These are phyloP conservation scores for Alloascoidea africana DNA, from an alignment of 805 yeast genomes.

Conservation along the genomic window DNA sequence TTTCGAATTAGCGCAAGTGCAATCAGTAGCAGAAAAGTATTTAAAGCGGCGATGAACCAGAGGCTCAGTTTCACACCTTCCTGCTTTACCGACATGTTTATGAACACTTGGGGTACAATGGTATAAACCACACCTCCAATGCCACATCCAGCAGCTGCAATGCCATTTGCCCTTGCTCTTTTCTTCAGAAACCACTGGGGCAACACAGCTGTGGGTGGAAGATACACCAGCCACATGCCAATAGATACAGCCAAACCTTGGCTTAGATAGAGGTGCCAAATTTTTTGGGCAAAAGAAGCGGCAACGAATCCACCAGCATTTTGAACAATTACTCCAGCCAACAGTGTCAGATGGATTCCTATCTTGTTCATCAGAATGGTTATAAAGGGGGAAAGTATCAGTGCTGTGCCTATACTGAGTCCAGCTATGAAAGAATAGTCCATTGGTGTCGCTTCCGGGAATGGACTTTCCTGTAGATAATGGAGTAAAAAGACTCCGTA, in stretches of 20 bases:
- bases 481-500: slow-evolving; percentile 39
- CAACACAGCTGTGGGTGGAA: slow-evolving; percentile 16
- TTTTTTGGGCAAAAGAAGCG: slow-evolving; percentile 40
- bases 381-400: background rate
- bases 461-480: slow-evolving; percentile 24
- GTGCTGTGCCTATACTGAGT: background rate
- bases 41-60: slow-evolving; percentile 20
- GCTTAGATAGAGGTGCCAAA: slow-evolving; percentile 55
- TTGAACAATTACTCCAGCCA: background rate
- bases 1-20: slow-evolving; percentile 2
- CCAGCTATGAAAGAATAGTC: slow-evolving; percentile 47
- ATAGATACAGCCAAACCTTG: slow-evolving; percentile 54
- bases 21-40: slow-evolving; percentile 4
- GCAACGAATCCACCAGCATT: slow-evolving; percentile 38
- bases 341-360: background rate
- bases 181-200: slow-evolving; percentile 41
- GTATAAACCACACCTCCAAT: slow-evolving; percentile 26
- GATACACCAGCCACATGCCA: slow-evolving; percentile 18
- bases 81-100: too few species aligned
- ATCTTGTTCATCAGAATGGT: background rate
- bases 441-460: slow-evolving; percentile 33
- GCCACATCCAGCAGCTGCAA: slow-evolving; percentile 26
- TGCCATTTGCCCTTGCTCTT: slow-evolving; percentile 26
- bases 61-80: too few species aligned
- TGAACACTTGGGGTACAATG: background rate